A percentile compares a stretch with the other conserved stretches of the same genome.
Evolutionary conservation across 1,139 yeast genomes (phyloP).

Genomic region (Citeromyces hawaiiensis): DNA sequence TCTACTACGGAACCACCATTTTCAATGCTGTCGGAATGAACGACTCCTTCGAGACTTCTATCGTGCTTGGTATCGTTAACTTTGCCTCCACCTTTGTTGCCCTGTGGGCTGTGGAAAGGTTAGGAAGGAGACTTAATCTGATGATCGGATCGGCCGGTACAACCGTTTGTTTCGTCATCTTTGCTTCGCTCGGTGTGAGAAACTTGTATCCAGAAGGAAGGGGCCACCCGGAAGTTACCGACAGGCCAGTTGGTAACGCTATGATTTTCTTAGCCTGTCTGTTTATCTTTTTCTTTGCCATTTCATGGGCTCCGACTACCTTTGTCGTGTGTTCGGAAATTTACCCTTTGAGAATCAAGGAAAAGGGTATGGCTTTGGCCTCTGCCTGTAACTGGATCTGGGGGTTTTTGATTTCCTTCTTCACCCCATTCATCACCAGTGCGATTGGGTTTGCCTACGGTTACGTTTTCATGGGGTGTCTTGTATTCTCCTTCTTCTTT

Average conservation of each 20-base stretch:
- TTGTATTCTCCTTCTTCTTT: slow-evolving; percentile 41
- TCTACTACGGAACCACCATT: slow-evolving; percentile 69
- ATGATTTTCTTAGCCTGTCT: slow-evolving; percentile 70
- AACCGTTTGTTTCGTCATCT: slow-evolving; percentile 51
- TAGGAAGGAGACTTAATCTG: slow-evolving; percentile 60
- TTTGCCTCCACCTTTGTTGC: slow-evolving; percentile 63
- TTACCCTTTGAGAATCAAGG: slow-evolving; percentile 66
- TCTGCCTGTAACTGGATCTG: slow-evolving; percentile 69
- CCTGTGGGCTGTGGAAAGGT: slow-evolving; percentile 49
- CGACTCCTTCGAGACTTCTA: slow-evolving; percentile 66
- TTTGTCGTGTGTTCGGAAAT: slow-evolving; percentile 72
- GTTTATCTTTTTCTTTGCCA: slow-evolving; percentile 73
- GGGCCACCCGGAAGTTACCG: slow-evolving; percentile 4
- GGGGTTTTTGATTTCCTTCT: slow-evolving; percentile 66
- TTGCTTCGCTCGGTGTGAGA: slow-evolving; percentile 58
- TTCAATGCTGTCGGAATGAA: slow-evolving; percentile 64
- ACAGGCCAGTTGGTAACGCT: slow-evolving; percentile 50
- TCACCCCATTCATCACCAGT: slow-evolving; percentile 56
- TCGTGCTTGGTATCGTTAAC: slow-evolving; percentile 68
- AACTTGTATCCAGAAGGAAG: slow-evolving; percentile 43
- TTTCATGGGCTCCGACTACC: slow-evolving; percentile 81
- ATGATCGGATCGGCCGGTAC: slow-evolving; percentile 51
- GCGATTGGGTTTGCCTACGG: slow-evolving; percentile 52
- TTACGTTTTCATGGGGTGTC: slow-evolving; percentile 63
- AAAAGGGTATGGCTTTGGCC: slow-evolving; percentile 69